Evolutionary conservation across 345 rosid species (phyloP).

Genomic region (Eucalyptus leucophloia): DNA sequence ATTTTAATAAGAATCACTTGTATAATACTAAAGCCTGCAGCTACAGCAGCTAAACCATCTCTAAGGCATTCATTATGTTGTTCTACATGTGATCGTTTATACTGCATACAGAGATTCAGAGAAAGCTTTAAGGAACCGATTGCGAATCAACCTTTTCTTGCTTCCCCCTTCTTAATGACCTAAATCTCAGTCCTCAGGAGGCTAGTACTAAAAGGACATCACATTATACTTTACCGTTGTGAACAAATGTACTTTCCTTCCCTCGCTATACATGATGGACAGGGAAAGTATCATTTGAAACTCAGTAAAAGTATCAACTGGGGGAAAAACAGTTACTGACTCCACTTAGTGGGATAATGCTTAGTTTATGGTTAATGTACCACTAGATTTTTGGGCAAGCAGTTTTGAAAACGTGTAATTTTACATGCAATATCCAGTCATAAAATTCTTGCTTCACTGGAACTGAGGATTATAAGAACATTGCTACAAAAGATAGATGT

Average conservation of each 20-base stretch:
- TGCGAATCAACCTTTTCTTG: not conserved
- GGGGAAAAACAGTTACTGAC: not conserved
- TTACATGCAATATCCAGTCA: not conserved
- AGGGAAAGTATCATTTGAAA: not conserved
- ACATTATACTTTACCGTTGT: fast-evolving
- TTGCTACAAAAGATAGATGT: not conserved
- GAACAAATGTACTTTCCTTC: not conserved
- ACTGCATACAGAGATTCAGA: not conserved
- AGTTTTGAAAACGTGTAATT: not conserved
- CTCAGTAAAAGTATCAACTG: not conserved
- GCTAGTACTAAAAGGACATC: not conserved
- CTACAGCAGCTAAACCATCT: not conserved
- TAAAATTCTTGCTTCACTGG: not conserved
- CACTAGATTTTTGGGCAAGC: not conserved
- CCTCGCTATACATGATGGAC: not conserved
- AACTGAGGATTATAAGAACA: not conserved
- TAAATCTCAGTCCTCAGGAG: not conserved
- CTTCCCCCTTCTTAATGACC: not conserved
- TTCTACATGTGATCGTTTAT: not conserved
- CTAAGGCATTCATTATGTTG: not conserved
- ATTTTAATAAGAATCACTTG: not conserved
- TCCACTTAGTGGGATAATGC: not conserved
- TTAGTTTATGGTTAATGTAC: not conserved
- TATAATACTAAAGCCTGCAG: not conserved
- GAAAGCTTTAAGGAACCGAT: not conserved